Base-by-base conservation (phyloP, 768 basidiomycete genomes). In the Tylopilus subfusipes region DNA sequence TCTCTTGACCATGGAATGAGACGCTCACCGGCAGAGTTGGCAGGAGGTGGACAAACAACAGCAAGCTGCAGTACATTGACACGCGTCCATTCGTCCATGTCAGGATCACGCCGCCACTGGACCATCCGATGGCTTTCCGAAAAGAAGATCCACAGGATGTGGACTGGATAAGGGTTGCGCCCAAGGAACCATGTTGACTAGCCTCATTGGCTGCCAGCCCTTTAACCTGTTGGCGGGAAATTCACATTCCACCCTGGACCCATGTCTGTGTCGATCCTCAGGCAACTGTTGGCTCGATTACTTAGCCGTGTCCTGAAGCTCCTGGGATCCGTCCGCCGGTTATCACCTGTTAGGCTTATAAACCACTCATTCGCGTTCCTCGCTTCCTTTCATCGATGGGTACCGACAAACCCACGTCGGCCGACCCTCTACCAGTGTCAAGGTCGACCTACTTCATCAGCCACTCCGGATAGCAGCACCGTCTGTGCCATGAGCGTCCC, bases 401-500 rank as follows among this genome's bases (percentile, higher is more conserved):
- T 30, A 50, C 53, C 19, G 1, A 21, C 33, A 39, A 48, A 29
- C 12, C 11, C 27, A 42, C n/a, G 11, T 21, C 47, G 12, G 7
- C 21, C 40, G 18, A 12, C 50, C 19, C n/a, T n/a, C n/a, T 13
- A 48, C 52, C 43, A 42, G 36, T 42, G 13, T 27, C n/a, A n/a
- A n/a, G n/a, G n/a, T n/a, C 34, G 12, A 5, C 24, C 14, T 27
- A 13, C 21, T 38, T 31, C 57, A 13, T 29, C 22, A 13, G 11
- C 34, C n/a, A 29, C 34, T 8, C n/a, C 7, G 24, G 42, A 53
- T 22, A 25, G 31, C 31, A 42, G 42, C n/a, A 13, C 30, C 16
- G 31, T 63, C 40, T 65, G 40, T 7, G 39, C 39, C 27, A 68
- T 67, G 65, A 57, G 30, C 18, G 27, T 54, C 30, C 66, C 63